Evolutionary conservation across 2,329 filamentous ascomycete species (phyloP), one percentile per base, ranked within the genome.

Genomic region (Fusarium bactridioides): DNA sequence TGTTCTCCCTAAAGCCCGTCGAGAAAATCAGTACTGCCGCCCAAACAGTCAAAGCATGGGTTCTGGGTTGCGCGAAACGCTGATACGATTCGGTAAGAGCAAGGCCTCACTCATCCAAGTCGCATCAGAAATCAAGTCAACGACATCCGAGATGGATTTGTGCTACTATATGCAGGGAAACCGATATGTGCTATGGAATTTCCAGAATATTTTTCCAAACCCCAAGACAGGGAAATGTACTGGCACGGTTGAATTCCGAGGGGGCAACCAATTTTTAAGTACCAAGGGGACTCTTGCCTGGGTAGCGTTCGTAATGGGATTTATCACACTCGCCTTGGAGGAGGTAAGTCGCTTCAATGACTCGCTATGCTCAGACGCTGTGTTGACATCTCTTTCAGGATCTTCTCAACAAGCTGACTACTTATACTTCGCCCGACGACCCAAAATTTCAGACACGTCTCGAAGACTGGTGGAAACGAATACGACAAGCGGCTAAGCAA

Each of bases 111-210:
- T 83, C 56, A 70, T 69, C 21, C 74, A 68, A 51, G 77, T 82
- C 25, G 81, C 80, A 7, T 65, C 71, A 38, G 76, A 79, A 41
- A 80, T 82, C 47, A 71, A 61, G 44, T 65, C 73, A 10, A 65
- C 61, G 38, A 60, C 64, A 29, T 72, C 65, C 19, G 81, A 82
- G 74, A 72, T 57, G 29, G 79, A 81, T 16, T 64, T 83, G 45
- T 82, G 74, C 70, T 73, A 76, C 37, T 82, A 83, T 73, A 82
- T 83, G 79, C 82, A 83, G 74, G 80, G 78, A 13, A 80, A 78
- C 67, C 78, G 81, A 23, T 82, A 83, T 61, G 82, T 83, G 16
- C 69, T 83, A 41, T 83, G 82, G 82, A 82, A 83, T 58, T 83
- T 83, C 53, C 79, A 82, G 61, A 83, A 83, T 66, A 80, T 81